Evolutionary conservation across 345 rosid species (phyloP).

Genomic region (Nasturtium officinale): DNA sequence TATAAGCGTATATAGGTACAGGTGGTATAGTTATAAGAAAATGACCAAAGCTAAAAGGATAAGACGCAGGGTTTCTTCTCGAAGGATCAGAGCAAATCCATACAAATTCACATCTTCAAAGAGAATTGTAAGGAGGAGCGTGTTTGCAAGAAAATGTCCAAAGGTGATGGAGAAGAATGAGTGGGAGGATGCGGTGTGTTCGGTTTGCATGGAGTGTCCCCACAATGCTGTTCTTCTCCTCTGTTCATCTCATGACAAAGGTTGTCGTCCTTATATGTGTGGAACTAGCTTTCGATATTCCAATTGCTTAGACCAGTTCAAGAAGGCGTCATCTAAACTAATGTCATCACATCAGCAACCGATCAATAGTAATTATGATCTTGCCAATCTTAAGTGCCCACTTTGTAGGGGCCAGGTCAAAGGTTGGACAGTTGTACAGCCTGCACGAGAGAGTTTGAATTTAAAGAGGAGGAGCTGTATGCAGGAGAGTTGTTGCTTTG

Average conservation of each 20-base stretch:
- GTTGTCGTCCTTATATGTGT: slow-evolving; percentile 97
- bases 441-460: slow-evolving; percentile 75
- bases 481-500: slow-evolving; percentile 81
- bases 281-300: slow-evolving; percentile 95
- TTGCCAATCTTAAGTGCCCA: slow-evolving; percentile 72
- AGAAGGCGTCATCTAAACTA: slow-evolving; percentile 73
- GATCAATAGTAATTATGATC: slow-evolving; percentile 53
- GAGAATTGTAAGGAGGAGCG: slow-evolving; percentile 42
- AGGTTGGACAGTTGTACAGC: slow-evolving; percentile 95
- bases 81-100: slow-evolving; percentile 55
- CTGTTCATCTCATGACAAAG: slow-evolving; percentile 95
- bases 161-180: slow-evolving; percentile 65
- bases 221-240: slow-evolving; percentile 97
- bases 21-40: background rate
- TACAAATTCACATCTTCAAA: slow-evolving; percentile 50
- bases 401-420: slow-evolving; percentile 95
- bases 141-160: slow-evolving; percentile 48
- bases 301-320: slow-evolving; percentile 90
- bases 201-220: slow-evolving; percentile 97
- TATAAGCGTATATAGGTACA: no score
- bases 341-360: slow-evolving; percentile 48
- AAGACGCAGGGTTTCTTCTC: slow-evolving; percentile 55
- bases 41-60: slow-evolving; percentile 75
- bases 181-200: slow-evolving; percentile 83
- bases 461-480: slow-evolving; percentile 80